Evolutionary conservation across 768 basidiomycete genomes (phyloP).

Genomic region (Arthromyces matolae): DNA sequence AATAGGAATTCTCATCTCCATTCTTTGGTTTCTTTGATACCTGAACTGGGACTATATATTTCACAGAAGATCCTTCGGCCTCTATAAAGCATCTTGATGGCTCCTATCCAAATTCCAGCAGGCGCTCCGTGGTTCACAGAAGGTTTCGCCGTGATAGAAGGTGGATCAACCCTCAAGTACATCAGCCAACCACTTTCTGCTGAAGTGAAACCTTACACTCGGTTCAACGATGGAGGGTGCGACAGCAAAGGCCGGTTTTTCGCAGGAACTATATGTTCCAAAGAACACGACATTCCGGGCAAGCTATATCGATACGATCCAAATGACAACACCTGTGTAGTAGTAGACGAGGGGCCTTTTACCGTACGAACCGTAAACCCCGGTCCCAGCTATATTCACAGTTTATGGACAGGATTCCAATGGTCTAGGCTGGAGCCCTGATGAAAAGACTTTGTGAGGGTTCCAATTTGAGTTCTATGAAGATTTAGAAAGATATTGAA

Average conservation of each 20-base stretch:
- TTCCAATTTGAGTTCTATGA: too few relatives aligned
- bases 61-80: constrained; percentile 7
- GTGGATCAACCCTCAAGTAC: constrained; percentile 41
- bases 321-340: constrained; percentile 35
- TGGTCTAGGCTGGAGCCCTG: constrained; percentile 61
- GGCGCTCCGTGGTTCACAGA: constrained; percentile 44
- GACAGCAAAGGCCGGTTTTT: constrained; percentile 62
- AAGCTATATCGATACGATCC: constrained; percentile 61
- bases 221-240: constrained; percentile 73
- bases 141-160: constrained; percentile 52
- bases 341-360: constrained; percentile 63
- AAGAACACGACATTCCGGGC: constrained; percentile 48
- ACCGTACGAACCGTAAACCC: constrained; percentile 45
- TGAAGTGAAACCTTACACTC: constrained; percentile 38
- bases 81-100: constrained; percentile 11
- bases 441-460: constrained; percentile 56
- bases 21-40: not conserved
- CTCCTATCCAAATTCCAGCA: constrained; percentile 33
- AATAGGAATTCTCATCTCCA: constrained; percentile 17
- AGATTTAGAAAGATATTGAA: constrained; percentile 56
- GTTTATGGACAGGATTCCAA: constrained; percentile 49
- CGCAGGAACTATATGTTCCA: constrained; percentile 58
- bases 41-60: constrained; percentile 13
- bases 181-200: constrained; percentile 49
- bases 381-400: constrained; percentile 3